Base-by-base conservation (phyloP, 2,329 filamentous ascomycete genomes). In the Cladorrhinum sp. region DNA sequence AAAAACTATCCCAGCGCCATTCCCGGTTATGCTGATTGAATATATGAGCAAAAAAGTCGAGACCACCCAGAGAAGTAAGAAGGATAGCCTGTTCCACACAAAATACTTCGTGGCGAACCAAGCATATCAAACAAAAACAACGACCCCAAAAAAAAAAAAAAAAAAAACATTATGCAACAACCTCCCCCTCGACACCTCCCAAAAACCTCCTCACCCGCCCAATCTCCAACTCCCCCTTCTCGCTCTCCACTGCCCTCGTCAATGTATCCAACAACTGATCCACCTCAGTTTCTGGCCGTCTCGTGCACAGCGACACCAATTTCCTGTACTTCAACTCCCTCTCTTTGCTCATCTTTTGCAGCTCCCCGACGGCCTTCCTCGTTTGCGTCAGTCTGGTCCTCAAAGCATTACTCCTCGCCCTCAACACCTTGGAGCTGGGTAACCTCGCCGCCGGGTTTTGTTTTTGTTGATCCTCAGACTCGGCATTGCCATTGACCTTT, bases 231-330 rank as follows among this genome's bases (percentile, higher is more conserved):
- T 91, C 89, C 7, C 85, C 84, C 58, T 82, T 84, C 72, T 97
- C 93, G 69, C 92, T 96, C 75, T 96, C 93, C 2, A 98, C 89
- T 1, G 95, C 95, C 64, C 91, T 86, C 51, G 96, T 85, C 49
- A 99, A 78, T 2, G 87, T 86, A 56, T 92, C 90, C 0, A 97
- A 80, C 55, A 92, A 84, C 60, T 85, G 84, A 67, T 98, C 95
- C 13, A 98, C 90, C 60, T 91, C 85, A 8, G 82, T 81, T 63
- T 96, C 92, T 0, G 85, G 82, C 32, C 93, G 90, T 8, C 86
- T 87, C 0, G 92, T 96, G 72, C 93, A 97, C 12, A 97, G 78
- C 57, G 89, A 87, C 23, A 99, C 92, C 27, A 98, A 91, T 66
- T 89, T 90, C 24, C 92, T 85, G 72, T 97, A 97, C 75, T 95